Base-by-base conservation (phyloP, 2,329 filamentous ascomycete genomes). In the Fusarium begoniae region DNA sequence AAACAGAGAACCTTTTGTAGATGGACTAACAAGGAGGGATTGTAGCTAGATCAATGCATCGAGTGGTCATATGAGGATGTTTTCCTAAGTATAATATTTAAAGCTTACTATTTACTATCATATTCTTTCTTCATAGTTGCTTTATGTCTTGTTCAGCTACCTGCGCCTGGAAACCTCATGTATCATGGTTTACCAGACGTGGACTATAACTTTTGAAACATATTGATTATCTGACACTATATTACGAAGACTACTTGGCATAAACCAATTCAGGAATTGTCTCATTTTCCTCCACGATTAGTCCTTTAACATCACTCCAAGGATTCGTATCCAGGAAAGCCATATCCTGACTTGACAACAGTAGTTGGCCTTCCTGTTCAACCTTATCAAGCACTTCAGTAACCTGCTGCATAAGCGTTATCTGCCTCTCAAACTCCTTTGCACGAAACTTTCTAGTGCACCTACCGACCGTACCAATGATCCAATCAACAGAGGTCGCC, bases 171-270 rank as follows among this genome's bases (percentile, higher is more conserved):
- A 2, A 35, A 35, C 4, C 3, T 35, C 1, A 35, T 35, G 32
- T 35, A 35, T 35, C 0, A 15, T 35, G 8, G 32, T 14, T 1
- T 8, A 15, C 13, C 1, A 14, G 14, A 15, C 32, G 6, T 0
- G 14, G 1, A 35, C 32, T 35, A 35, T 0, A 35, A 2, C 15
- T 1, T 35, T 35, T 35, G 7, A 35, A 4, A 35, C 32, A 35
- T 17, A 17, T 35, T 35, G 2, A 1, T 8, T 17, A 15, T 17
- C 32, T 4, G 7, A 35, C 8, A 7, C 32, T 3, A 17, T 35
- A 17, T 12, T 22, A 17, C 22, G 3, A 17, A n/a, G 9, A 17
- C 22, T 50, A 18, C 48, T n/a, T 24, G 2, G 14, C 6, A 35
- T 51, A n/a, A 24, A 17, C 1, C 3, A 35, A 8, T 20, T 35